Conservation (phyloP, 2,329 filamentous ascomycete species). For the Scorias spongiosa region DNA sequence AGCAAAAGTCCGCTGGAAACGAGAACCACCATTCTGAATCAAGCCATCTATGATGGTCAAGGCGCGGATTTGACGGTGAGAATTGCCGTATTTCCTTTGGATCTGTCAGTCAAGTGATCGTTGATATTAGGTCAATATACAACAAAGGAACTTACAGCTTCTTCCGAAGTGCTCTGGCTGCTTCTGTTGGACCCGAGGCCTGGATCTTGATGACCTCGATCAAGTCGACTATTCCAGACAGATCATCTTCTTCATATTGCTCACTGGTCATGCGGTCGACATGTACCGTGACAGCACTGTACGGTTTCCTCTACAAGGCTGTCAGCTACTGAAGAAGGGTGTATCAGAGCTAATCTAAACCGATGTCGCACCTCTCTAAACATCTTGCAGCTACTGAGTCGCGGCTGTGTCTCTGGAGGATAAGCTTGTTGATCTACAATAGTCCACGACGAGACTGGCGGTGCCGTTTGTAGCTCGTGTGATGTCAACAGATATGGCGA, state of each 20-base stretch:
- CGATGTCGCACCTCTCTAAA: not conserved
- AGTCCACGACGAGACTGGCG: too few relatives aligned
- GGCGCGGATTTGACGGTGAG: conserved; percentile 82
- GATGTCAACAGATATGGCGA: too few relatives aligned
- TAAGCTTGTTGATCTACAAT: too few relatives aligned
- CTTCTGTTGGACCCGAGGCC: conserved; percentile 70
- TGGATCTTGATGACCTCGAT: conserved; percentile 91
- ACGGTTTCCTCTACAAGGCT: conserved; percentile 53
- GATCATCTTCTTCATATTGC: conserved; percentile 76
- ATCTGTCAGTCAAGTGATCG: conserved; percentile 1
- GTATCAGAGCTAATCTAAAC: not conserved
- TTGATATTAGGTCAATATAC: not conserved
- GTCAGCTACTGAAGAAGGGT: not conserved
- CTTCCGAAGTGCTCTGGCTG: conserved; percentile 83
- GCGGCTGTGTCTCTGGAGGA: too few relatives aligned
- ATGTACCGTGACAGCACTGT: conserved; percentile 82
- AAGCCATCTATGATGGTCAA: conserved; percentile 81
- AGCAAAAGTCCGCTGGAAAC: conserved; percentile 74
- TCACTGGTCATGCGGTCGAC: conserved; percentile 85
- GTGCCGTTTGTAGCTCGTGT: too few relatives aligned
- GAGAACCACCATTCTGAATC: conserved; percentile 81
- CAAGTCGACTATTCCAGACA: conserved; percentile 81
- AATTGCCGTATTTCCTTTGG: conserved; percentile 71
- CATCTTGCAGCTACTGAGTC: not conserved
- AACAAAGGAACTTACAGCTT: conserved; percentile 52